A percentile compares a stretch with the other conserved stretches of the same genome.
phyloP scores from a whole-genome alignment of 2,329 filamentous ascomycete species.

The Corynespora cassiicola region DNA sequence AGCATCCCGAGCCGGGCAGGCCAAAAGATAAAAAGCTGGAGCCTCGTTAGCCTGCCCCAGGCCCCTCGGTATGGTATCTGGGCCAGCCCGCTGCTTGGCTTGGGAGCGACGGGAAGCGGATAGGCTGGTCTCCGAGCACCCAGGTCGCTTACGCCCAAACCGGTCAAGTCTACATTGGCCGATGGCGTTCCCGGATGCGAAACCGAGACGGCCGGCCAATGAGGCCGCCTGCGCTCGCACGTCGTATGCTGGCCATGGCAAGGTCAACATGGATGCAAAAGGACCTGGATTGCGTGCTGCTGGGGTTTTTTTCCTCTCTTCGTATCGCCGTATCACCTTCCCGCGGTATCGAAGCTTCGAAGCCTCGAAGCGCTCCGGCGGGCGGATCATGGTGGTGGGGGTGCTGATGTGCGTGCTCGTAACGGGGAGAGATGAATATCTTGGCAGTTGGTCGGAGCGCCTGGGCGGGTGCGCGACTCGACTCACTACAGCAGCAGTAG shows the following conservation, averaged over 20 bases:
- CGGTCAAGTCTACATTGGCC: conserved; percentile 9
- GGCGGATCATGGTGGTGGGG: too few species aligned
- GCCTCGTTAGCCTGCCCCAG: conserved; percentile 19
- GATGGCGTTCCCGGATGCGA: conserved; percentile 22
- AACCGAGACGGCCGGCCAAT: conserved; percentile 18
- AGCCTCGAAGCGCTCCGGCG: too few species aligned
- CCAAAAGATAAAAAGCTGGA: conserved; percentile 24
- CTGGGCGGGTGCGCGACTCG: too few species aligned
- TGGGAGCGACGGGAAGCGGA: conserved; percentile 28
- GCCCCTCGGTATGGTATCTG: conserved; percentile 20
- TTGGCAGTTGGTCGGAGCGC: too few species aligned
- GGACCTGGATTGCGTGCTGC: too few species aligned
- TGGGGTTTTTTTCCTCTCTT: conserved; percentile 11
- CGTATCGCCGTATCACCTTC: conserved; percentile 4
- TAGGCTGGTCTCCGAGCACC: conserved; percentile 22
- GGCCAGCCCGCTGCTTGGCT: conserved; percentile 28
- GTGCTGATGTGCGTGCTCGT: too few species aligned
- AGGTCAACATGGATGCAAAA: too few species aligned
- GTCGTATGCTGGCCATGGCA: too few species aligned
- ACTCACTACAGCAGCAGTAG: too few species aligned
- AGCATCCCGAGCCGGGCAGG: conserved; percentile 16
- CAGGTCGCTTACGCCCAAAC: conserved; percentile 15
- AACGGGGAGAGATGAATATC: too few species aligned
- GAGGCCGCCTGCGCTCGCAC: too few species aligned
- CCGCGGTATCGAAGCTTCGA: too few species aligned